Percentiles rank a stretch among this genome's conserved stretches.
Conservation (phyloP, 2,329 filamentous ascomycete genomes). For the Dactylellina leptospora region DNA sequence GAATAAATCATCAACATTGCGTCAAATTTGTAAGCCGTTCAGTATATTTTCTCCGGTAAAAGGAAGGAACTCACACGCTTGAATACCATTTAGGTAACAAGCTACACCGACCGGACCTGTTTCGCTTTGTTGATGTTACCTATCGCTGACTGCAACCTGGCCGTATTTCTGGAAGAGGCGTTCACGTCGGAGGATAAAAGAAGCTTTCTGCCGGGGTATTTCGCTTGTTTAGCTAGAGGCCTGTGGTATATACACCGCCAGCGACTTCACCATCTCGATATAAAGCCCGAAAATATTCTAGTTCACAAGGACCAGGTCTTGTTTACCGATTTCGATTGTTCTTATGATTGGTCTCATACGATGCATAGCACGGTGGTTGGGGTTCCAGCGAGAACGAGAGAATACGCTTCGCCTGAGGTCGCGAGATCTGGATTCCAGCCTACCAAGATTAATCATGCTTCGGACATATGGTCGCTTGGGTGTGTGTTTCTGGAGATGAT, state of each 20-base stretch:
- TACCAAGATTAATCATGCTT: conserved; percentile 17
- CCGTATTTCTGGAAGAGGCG: conserved; percentile 22
- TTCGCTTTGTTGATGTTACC: conserved; percentile 56
- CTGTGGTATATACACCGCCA: conserved; percentile 54
- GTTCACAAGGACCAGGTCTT: conserved; percentile 51
- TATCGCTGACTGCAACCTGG: conserved; percentile 56
- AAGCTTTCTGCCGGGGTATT: conserved; percentile 55
- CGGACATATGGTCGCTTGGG: conserved; percentile 29
- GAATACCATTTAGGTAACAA: conserved; percentile 45
- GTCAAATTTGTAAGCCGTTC: conserved; percentile 52
- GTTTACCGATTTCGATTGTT: conserved; percentile 56
- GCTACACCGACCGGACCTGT: conserved; percentile 56
- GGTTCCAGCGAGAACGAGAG: conserved; percentile 21
- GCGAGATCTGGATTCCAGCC: conserved; percentile 13
- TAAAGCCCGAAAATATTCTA: conserved; percentile 56
- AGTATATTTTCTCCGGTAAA: too few species aligned
- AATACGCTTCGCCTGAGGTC: conserved; percentile 30
- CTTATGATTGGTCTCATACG: conserved; percentile 55
- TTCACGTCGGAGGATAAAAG: conserved; percentile 3
- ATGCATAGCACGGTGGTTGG: conserved; percentile 44
- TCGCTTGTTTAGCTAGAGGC: conserved; percentile 55
- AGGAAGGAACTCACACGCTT: too few species aligned
- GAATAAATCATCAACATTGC: conserved; percentile 54
- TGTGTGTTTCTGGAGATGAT: conserved; percentile 29
- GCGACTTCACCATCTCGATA: conserved; percentile 54